These are phyloP conservation scores for Curvularia eragrostidis DNA, from an alignment of 2,329 filamentous ascomycete genomes.

Conservation along the genomic window DNA sequence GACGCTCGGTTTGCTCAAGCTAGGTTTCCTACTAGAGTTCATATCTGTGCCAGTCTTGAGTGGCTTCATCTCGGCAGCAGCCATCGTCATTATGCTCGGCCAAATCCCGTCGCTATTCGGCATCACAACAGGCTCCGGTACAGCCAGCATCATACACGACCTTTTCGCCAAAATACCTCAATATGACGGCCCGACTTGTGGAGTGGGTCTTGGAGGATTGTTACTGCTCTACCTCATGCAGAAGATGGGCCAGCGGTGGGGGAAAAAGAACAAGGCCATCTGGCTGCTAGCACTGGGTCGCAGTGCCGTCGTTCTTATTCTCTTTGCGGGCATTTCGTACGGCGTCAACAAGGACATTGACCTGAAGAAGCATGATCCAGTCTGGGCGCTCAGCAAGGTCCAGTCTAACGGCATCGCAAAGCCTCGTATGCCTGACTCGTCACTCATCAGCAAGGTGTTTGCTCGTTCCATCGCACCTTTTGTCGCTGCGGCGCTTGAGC, in stretches of 20 bases:
- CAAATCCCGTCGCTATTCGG: constrained; percentile 69
- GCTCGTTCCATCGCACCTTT: constrained; percentile 65
- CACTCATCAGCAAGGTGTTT: constrained; percentile 62
- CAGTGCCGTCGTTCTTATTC: constrained; percentile 65
- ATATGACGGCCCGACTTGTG: constrained; percentile 65
- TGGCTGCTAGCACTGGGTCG: constrained; percentile 67
- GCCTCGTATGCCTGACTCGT: constrained; percentile 57
- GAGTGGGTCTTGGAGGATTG: constrained; percentile 65
- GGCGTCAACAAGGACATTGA: constrained; percentile 62
- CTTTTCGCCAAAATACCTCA: constrained; percentile 63
- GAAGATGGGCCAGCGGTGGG: constrained; percentile 65
- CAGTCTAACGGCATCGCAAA: constrained; percentile 61
- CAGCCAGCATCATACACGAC: constrained; percentile 65
- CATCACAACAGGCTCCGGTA: constrained; percentile 58
- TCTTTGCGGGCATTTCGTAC: constrained; percentile 70
- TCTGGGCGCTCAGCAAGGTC: constrained; percentile 67
- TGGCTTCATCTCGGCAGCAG: constrained; percentile 71
- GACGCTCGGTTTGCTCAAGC: constrained; percentile 65
- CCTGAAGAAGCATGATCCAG: constrained; percentile 48
- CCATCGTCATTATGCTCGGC: constrained; percentile 70
- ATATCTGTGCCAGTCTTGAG: constrained; percentile 69
- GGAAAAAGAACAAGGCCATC: constrained; percentile 63
- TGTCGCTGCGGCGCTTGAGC: constrained; percentile 67
- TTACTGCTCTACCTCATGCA: constrained; percentile 64
- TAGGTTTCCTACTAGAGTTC: constrained; percentile 71